These are phyloP conservation scores for Cadophora gregata DNA, from an alignment of 2,329 filamentous ascomycete species.

Conservation along the genomic window DNA sequence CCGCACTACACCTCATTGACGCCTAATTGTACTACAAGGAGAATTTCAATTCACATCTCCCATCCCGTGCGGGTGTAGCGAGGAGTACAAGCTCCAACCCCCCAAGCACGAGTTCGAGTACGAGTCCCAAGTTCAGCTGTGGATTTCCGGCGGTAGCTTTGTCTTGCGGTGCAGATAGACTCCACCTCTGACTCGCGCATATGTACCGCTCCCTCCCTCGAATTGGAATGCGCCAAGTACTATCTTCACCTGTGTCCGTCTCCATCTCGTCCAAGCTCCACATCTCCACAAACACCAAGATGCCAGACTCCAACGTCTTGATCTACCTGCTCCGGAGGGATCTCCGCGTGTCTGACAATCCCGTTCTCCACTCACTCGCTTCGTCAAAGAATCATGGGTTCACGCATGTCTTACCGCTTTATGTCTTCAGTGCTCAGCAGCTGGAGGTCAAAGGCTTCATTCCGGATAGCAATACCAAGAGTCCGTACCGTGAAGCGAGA, in stretches of 20 bases:
- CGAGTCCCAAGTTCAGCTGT: neutral
- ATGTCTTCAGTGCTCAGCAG: constrained; percentile 72
- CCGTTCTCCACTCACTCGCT: constrained; percentile 66
- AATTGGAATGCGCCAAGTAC: constrained; percentile 2
- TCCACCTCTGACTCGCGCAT: constrained; percentile 1
- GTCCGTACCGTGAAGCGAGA: constrained; percentile 72
- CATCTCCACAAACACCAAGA: constrained; percentile 28
- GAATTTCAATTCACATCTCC: neutral
- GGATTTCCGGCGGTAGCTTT: neutral
- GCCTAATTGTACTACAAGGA: neutral
- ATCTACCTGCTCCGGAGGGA: constrained; percentile 77
- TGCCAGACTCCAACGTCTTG: constrained; percentile 57
- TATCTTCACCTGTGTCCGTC: neutral
- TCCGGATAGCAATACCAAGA: constrained; percentile 51
- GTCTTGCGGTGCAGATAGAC: neutral
- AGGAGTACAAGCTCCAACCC: neutral
- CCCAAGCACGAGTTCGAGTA: neutral
- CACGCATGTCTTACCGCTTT: constrained; percentile 75
- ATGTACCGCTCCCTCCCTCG: constrained; percentile 5
- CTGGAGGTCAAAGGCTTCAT: constrained; percentile 79
- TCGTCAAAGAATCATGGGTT: constrained; percentile 57
- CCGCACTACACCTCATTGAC: neutral
- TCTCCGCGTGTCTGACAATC: constrained; percentile 76
- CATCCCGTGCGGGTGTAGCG: neutral
- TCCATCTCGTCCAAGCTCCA: neutral